These are phyloP conservation scores for Primulina tabacum DNA, from an alignment of 257 asterid genomes.

Conservation along the genomic window DNA sequence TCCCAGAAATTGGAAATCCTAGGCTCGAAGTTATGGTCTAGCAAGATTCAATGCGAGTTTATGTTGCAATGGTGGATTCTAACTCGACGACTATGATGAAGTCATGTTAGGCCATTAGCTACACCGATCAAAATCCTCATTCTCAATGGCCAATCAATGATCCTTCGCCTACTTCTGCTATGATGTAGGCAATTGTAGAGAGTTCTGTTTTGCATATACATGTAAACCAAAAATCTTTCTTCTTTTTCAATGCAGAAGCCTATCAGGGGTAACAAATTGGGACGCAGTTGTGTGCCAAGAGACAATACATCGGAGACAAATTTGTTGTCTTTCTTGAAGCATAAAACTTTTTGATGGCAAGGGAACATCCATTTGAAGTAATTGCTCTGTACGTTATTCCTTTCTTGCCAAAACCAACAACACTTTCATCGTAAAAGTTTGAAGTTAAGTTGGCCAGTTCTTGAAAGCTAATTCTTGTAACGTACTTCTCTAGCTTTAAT, in stretches of 20 bases:
- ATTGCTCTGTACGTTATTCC: background rate
- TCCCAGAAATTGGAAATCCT: background rate
- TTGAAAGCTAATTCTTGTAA: background rate
- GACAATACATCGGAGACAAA: background rate
- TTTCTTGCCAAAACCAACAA: background rate
- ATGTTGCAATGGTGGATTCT: background rate
- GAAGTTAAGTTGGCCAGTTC: conserved; percentile 1
- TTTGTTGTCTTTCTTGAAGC: background rate
- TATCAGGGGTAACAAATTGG: too few relatives aligned
- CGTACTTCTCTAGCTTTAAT: background rate
- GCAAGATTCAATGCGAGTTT: background rate
- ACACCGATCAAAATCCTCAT: background rate
- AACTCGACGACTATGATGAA: background rate
- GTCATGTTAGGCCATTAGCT: background rate
- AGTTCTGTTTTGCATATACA: too few relatives aligned
- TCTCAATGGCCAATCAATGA: background rate
- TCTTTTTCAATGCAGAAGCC: too few relatives aligned
- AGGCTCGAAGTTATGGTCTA: background rate
- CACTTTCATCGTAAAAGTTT: background rate
- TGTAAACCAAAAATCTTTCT: too few relatives aligned
- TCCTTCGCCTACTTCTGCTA: too few relatives aligned
- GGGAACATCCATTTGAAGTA: background rate
- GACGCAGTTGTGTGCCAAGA: background rate
- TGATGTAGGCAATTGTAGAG: too few relatives aligned
- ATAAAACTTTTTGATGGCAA: background rate